phyloP scores from a whole-genome alignment of 805 yeast species.

The Saturnispora sekii region DNA sequence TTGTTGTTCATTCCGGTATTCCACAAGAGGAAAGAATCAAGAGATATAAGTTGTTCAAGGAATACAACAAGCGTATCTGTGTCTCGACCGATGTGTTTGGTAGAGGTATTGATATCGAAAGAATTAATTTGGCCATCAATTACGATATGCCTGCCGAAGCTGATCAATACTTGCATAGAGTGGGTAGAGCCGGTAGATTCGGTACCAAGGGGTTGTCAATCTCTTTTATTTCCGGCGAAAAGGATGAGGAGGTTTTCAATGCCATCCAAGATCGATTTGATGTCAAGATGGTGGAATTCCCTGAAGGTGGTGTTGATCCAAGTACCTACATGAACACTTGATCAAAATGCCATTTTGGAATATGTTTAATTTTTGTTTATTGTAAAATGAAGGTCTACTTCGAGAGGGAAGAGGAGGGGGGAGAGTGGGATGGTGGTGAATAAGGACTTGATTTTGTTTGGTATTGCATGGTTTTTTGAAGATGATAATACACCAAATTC shows the following conservation, averaged over 20 bases:
- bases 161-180: conserved; percentile 97
- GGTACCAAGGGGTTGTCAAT: conserved; percentile 98
- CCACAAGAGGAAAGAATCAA: conserved; percentile 98
- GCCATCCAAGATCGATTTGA: conserved; percentile 96
- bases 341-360: neutral
- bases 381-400: neutral
- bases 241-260: conserved; percentile 81
- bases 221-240: conserved; percentile 76
- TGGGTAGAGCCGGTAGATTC: conserved; percentile 99
- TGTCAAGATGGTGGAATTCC: conserved; percentile 89
- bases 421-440: too few relatives aligned
- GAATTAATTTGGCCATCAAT: conserved; percentile 96
- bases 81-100: conserved; percentile 98
- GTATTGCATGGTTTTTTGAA: too few relatives aligned
- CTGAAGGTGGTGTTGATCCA: conserved; percentile 97
- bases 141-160: conserved; percentile 95
- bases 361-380: neutral
- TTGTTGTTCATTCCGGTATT: conserved; percentile 91
- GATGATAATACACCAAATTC: too few relatives aligned
- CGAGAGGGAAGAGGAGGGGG: too few relatives aligned
- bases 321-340: conserved; percentile 94
- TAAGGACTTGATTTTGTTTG: too few relatives aligned
- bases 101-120: conserved; percentile 98
- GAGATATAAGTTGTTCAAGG: conserved; percentile 91
- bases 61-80: conserved; percentile 97